Base-by-base conservation (phyloP, 306 rosid species). In the Cucumis cinereus region DNA sequence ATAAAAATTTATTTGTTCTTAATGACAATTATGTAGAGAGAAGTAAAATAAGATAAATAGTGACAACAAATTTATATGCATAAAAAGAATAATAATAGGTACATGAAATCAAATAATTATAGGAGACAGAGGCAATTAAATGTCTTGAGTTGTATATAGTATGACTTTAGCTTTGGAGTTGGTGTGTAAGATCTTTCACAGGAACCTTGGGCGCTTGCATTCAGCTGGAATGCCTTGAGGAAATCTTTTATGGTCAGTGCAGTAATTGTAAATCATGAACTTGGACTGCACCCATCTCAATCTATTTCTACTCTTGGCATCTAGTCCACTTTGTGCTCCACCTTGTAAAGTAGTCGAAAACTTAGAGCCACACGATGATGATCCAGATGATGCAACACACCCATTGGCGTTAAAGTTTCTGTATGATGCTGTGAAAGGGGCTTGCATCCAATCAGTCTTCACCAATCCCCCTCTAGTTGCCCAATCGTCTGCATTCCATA, bases 401-500 rank as follows among this genome's bases (percentile, higher is more conserved):
- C 81, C 87, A 17, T 78, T 53, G 78, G 79, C 84, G 38, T 75
- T 73, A 54, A 80, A 84, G 60, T 87, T 87, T 75, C 78, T 79
- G 79, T 80, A 87, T 14, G 81, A 73, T 33, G 88, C 88, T 8
- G 83, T 82, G 79, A 84, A 87, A 16, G 88, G 90, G 49, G 86
- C 90, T 28, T 80, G 5, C 1, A 86, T 64, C 90, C 90, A 87
- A 26, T 87, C 85, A 11, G 86, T 84, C 80, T 84, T 87, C n/a
- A 84, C 85, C 1, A 36, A 69, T 15, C 85, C 87, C 8, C 90
- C 90, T 76, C 82, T 81, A 1, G 87, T 82, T 7, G 87, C 89
- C 89, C 89, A 86, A 49, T 82, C 84, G 22, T 86, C 87, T 5
- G 82, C 87, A 14, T 83, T 84, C 90, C 90, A 86, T 24, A 84